Evolutionary conservation across 148 eudicot genomes (phyloP), one percentile per base, ranked within the genome.

Genomic region (Dianthus caryophyllus): DNA sequence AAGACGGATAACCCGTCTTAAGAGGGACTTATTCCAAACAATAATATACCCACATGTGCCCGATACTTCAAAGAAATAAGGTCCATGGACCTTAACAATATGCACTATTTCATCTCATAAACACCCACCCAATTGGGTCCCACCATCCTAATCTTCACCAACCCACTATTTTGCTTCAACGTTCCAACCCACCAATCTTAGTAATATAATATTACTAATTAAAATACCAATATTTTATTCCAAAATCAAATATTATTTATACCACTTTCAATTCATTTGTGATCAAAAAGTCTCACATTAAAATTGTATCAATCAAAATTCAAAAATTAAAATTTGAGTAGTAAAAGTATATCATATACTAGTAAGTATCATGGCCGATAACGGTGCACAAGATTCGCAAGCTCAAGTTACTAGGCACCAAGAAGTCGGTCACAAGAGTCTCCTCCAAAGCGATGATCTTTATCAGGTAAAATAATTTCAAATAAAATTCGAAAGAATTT

Each of bases 401-500:
- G 46, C 61, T 65, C 72, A 74, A 70, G 74, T 58, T n/a, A 67
- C 52, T 0, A 71, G 76, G 49, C 96, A 88, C 65, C 84, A 78
- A 63, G 97, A 88, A 30, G 89, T 88, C 55, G 96, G 96, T 14
- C 97, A 91, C 77, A 91, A 91, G 81, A 91, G 96, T 64, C 97
- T 91, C 66, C 79, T 91, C 56, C 97, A 88, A 24, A 84, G 89
- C 29, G 97, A 91, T 76, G 97, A 79, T 29, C 91, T 91, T 22
- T 91, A 84, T 66, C 97, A 91, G 89, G 95, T 91, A 65, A 11
- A 4, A 15, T 24, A 24, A 9, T 53, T 53, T n/a, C n/a, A n/a
- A n/a, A n/a, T n/a, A n/a, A n/a, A n/a, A n/a, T n/a, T n/a, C n/a
- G n/a, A n/a, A n/a, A n/a, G n/a, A n/a, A n/a, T n/a, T n/a, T n/a